Evolutionary conservation across 2,329 filamentous ascomycete species (phyloP).

Genomic region (Exophiala oligosperma): DNA sequence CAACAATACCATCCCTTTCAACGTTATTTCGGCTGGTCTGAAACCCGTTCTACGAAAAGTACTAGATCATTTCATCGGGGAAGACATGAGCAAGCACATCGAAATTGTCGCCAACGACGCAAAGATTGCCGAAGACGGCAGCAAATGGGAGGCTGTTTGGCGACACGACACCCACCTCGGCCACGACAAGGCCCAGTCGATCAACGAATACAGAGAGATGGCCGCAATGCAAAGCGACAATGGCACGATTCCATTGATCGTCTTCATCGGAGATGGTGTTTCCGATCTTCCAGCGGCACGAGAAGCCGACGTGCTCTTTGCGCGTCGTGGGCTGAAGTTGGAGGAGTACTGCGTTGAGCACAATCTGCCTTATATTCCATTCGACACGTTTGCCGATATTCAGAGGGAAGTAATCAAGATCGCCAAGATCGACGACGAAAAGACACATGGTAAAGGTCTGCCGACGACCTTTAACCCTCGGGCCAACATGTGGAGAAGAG

Average conservation of each 20-base stretch:
- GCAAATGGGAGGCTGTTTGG: constrained; percentile 66
- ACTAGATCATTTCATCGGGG: constrained; percentile 64
- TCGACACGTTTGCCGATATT: constrained; percentile 67
- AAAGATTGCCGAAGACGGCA: constrained; percentile 58
- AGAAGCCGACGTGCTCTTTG: constrained; percentile 68
- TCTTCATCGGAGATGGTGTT: constrained; percentile 71
- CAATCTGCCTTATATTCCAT: constrained; percentile 60
- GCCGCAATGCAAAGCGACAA: constrained; percentile 58
- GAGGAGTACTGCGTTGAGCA: constrained; percentile 68
- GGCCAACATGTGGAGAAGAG: constrained; percentile 67
- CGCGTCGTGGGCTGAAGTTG: constrained; percentile 62
- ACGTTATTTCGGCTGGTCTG: constrained; percentile 67
- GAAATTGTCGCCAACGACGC: constrained; percentile 70
- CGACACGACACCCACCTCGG: constrained; percentile 64
- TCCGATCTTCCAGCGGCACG: constrained; percentile 66
- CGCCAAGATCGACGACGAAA: constrained; percentile 58
- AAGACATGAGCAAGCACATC: constrained; percentile 59
- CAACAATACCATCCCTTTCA: constrained; percentile 64
- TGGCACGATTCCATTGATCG: constrained; percentile 63
- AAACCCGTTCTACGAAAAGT: constrained; percentile 64
- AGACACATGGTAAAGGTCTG: constrained; percentile 60
- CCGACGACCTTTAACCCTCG: constrained; percentile 66
- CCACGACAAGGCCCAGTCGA: constrained; percentile 66
- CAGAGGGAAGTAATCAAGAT: constrained; percentile 61
- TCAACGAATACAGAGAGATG: constrained; percentile 59